Evolutionary conservation across 2,329 filamentous ascomycete genomes (phyloP), one percentile per base, ranked within the genome.

Genomic region (Chaetomiaceae sp.): DNA sequence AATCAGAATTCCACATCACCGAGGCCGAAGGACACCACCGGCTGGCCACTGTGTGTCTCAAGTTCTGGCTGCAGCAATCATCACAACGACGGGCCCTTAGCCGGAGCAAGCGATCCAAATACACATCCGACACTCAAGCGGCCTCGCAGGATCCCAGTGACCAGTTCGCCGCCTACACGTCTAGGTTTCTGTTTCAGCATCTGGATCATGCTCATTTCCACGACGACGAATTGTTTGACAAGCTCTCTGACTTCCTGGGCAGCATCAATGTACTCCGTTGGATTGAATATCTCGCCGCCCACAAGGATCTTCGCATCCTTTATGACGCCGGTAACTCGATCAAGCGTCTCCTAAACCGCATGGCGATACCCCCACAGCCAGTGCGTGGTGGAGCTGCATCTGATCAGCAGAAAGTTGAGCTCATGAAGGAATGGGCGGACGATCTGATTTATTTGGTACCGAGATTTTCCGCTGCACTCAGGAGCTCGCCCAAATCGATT

Each of bases 41-140:
- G 2, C 11, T 65, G 7, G 56, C 57, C 8, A 48, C 56, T 35
- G 48, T 55, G 1, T 65, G 61, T 37, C 47, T 65, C 2, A 42
- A 51, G 10, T 55, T 48, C 15, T 40, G 63, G 9, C 50, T 39
- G 6, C 11, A 50, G n/a, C 27, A 30, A n/a, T 27, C 39, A 2
- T 14, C 17, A 19, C 35, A 45, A 22, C 6, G 26, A 7, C 27
- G 14, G n/a, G 37, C 14, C 33, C n/a, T 19, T n/a, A 32, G 38
- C n/a, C n/a, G n/a, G n/a, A n/a, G n/a, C n/a, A n/a, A n/a, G n/a
- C n/a, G n/a, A n/a, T n/a, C n/a, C n/a, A n/a, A n/a, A n/a, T n/a
- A n/a, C n/a, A n/a, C n/a, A n/a, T n/a, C n/a, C n/a, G n/a, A n/a
- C n/a, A n/a, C n/a, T n/a, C n/a, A n/a, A n/a, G n/a, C n/a, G n/a